phyloP scores from a whole-genome alignment of 2,329 filamentous ascomycete species.

The Calonectria naviculata region DNA sequence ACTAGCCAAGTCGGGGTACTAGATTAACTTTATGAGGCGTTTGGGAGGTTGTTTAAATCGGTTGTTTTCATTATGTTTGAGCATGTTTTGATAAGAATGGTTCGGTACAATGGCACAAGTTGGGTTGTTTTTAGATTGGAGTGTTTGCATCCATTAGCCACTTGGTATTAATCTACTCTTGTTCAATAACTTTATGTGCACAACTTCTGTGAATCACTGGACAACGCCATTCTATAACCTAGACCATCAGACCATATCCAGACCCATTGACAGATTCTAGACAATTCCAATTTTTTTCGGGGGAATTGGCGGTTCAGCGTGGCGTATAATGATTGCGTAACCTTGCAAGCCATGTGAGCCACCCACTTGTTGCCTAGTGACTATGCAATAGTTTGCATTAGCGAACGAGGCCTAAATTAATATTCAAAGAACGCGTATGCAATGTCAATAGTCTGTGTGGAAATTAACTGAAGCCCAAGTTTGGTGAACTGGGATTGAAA shows the following conservation, averaged over 20 bases:
- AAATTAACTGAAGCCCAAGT: background rate
- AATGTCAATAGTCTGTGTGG: background rate
- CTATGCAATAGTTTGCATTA: background rate
- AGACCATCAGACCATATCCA: background rate
- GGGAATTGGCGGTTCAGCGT: background rate
- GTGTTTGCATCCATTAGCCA: background rate
- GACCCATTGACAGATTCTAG: background rate
- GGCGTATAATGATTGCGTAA: background rate
- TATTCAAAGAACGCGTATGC: background rate
- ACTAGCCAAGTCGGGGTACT: slow-evolving; percentile 38
- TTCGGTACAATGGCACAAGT: background rate
- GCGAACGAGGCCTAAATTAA: background rate
- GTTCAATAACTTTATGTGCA: background rate
- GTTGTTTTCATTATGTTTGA: background rate
- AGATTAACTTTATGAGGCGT: background rate
- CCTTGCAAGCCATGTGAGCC: background rate
- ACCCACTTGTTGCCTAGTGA: background rate
- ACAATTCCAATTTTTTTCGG: background rate
- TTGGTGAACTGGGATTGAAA: background rate
- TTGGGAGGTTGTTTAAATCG: background rate
- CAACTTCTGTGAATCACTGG: background rate
- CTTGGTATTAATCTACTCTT: background rate
- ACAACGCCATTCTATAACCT: background rate
- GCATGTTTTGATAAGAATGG: background rate
- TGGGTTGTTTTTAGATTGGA: background rate